Conservation (phyloP, 768 basidiomycete genomes). For the Obba rivulosa region DNA sequence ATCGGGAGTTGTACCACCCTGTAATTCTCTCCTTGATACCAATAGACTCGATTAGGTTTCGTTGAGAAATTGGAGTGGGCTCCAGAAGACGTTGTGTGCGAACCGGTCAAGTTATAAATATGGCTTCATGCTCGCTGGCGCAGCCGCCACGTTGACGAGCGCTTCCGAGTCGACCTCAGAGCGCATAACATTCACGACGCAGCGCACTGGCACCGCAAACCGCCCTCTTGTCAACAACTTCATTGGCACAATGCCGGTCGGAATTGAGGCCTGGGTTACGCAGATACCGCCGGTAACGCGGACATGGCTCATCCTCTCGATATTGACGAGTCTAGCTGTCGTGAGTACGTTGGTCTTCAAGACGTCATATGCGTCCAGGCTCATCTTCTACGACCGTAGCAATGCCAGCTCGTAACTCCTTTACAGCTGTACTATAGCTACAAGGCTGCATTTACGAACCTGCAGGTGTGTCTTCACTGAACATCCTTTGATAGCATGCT, state of each 20-base stretch:
- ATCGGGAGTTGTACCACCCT: no score
- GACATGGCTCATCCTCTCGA: constrained; percentile 75
- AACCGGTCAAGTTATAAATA: no score
- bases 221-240: no score
- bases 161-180: no score
- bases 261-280: constrained; percentile 84
- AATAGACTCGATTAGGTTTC: no score
- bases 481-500: background rate
- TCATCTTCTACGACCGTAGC: constrained; percentile 40
- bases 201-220: no score
- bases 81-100: no score
- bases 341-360: constrained; percentile 43
- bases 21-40: no score
- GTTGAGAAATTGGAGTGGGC: no score
- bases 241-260: constrained; percentile 56
- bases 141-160: no score
- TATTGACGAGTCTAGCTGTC: constrained; percentile 79
- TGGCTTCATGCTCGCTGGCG: no score
- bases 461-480: constrained; percentile 48
- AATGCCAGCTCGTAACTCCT: constrained; percentile 88
- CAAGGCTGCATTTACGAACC: constrained; percentile 76
- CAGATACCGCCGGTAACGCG: constrained; percentile 92
- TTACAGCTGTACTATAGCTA: constrained; percentile 92
- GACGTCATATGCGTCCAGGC: background rate
- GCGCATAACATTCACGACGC: no score